phyloP scores from a whole-genome alignment of 208 protist species.

The Leishmania braziliensis region DNA sequence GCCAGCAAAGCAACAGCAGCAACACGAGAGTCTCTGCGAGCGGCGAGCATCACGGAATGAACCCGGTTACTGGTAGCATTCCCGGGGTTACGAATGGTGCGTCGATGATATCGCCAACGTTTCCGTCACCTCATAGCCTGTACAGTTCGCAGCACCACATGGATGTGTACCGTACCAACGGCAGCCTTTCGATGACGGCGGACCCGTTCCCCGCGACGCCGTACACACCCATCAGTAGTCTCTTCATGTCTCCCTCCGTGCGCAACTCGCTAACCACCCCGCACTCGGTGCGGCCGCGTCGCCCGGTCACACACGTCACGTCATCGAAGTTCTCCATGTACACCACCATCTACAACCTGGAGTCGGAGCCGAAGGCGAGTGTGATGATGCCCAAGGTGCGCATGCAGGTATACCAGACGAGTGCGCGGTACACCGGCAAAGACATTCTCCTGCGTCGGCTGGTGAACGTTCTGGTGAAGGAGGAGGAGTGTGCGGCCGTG shows the following conservation, averaged over 20 bases:
- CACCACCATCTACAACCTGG: slow-evolving; percentile 90
- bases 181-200: slow-evolving; percentile 44
- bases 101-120: slow-evolving; percentile 52
- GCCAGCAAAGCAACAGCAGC: background rate
- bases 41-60: slow-evolving; percentile 16
- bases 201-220: slow-evolving; percentile 84
- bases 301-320: slow-evolving; percentile 70
- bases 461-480: slow-evolving; percentile 53
- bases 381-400: slow-evolving; percentile 63
- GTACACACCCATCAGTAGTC: slow-evolving; percentile 71
- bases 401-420: slow-evolving; percentile 84
- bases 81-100: slow-evolving; percentile 25
- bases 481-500: slow-evolving; percentile 61
- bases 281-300: slow-evolving; percentile 38
- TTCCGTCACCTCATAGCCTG: slow-evolving; percentile 56
- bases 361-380: slow-evolving; percentile 61
- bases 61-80: slow-evolving; percentile 29
- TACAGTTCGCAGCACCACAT: slow-evolving; percentile 67
- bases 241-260: slow-evolving; percentile 78
- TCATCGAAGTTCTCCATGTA: slow-evolving; percentile 85
- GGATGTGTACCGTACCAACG: slow-evolving; percentile 66
- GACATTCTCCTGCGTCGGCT: slow-evolving; percentile 79
- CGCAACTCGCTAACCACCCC: slow-evolving; percentile 48
- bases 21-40: slow-evolving; percentile 1
- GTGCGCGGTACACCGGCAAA: slow-evolving; percentile 70